Percentiles rank a stretch among this genome's conserved stretches.
These are phyloP conservation scores for Talaromyces sp. DNA, from an alignment of 2,329 filamentous ascomycete species.

Conservation along the genomic window DNA sequence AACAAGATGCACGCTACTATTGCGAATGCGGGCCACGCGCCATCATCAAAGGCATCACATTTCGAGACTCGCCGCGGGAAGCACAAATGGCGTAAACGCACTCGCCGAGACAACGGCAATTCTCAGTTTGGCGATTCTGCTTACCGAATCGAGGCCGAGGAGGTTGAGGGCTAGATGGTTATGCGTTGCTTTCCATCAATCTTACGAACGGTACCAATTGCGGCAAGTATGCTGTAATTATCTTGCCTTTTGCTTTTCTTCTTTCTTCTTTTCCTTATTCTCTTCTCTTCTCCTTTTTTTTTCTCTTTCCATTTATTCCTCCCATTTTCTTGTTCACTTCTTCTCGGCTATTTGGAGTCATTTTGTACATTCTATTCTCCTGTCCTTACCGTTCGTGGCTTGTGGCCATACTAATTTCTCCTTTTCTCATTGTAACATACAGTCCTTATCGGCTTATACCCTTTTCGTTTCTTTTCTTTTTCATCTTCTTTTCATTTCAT, in stretches of 20 bases:
- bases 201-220: background rate
- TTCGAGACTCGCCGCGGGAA: slow-evolving; percentile 88
- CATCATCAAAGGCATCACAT: slow-evolving; percentile 69
- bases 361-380: background rate
- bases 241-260: background rate
- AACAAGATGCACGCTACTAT: slow-evolving; percentile 85
- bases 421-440: slow-evolving; percentile 7
- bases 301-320: background rate
- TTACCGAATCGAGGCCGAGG: slow-evolving; percentile 30
- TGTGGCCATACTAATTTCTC: background rate
- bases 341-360: background rate
- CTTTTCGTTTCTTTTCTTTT: slow-evolving; percentile 2
- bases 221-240: background rate
- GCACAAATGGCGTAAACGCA: slow-evolving; percentile 60
- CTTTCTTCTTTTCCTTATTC: background rate
- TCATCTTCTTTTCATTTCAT: slow-evolving; percentile 7
- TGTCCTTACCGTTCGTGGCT: slow-evolving; percentile 5
- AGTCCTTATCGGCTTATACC: slow-evolving; percentile 10
- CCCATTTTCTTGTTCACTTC: background rate
- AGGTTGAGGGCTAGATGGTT: slow-evolving; percentile 27
- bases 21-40: slow-evolving; percentile 70
- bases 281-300: background rate
- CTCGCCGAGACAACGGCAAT: slow-evolving; percentile 15
- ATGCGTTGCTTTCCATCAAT: background rate
- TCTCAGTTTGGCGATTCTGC: slow-evolving; percentile 18